phyloP scores from a whole-genome alignment of 306 rosid genomes.

The Sicyos edulis region DNA sequence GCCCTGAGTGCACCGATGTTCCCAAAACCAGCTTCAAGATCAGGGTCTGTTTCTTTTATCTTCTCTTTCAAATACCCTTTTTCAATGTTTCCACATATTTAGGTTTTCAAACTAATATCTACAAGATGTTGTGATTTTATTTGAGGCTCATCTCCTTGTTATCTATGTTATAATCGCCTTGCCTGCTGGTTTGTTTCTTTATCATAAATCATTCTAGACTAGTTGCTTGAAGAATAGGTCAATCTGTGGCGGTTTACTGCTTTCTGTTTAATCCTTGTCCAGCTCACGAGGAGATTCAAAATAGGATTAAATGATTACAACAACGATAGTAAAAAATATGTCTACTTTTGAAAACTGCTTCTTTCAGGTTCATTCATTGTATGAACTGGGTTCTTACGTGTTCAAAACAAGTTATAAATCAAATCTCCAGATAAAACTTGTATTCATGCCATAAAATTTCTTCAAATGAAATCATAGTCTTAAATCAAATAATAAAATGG shows the following conservation, averaged over 20 bases:
- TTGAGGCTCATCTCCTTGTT: not conserved
- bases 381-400: too few relatives aligned
- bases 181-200: constrained; percentile 7
- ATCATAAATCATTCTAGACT: not conserved
- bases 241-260: not conserved
- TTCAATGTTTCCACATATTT: not conserved
- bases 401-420: too few relatives aligned
- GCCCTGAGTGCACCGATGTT: constrained; percentile 91
- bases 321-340: not conserved
- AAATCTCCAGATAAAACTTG: too few relatives aligned
- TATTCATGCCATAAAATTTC: too few relatives aligned
- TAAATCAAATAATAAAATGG: too few relatives aligned
- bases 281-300: not conserved
- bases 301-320: not conserved
- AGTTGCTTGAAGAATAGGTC: not conserved
- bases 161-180: not conserved
- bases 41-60: constrained; percentile 45
- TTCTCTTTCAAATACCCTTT: not conserved
- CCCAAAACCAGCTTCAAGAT: constrained; percentile 81
- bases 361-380: not conserved
- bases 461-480: too few relatives aligned
- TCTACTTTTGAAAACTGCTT: not conserved
- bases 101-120: not conserved
- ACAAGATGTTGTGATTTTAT: not conserved
- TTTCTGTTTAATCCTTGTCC: not conserved